Percentiles rank a stretch among this genome's conserved stretches.
Evolutionary conservation across 2,329 filamentous ascomycete genomes (phyloP).

Genomic region (Camillea tinctor): DNA sequence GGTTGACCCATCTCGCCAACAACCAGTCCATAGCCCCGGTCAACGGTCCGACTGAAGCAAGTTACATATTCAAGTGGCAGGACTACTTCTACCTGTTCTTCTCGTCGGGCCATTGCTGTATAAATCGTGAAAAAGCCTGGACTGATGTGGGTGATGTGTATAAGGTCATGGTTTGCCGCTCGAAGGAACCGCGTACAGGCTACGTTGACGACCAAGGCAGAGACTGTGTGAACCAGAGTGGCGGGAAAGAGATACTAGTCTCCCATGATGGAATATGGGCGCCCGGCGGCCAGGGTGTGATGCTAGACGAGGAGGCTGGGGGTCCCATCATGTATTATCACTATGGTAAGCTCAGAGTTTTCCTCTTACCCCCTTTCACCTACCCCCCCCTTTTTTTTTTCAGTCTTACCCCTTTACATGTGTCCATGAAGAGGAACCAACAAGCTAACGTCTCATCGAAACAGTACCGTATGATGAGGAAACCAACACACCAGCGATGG

Average conservation of each 20-base stretch:
- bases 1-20: slow-evolving; percentile 18
- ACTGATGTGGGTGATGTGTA: slow-evolving; percentile 19
- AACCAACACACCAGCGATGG: slow-evolving; percentile 12
- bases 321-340: slow-evolving; percentile 24
- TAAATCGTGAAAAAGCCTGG: slow-evolving; percentile 14
- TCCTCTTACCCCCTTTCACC: neutral
- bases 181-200: slow-evolving; percentile 11
- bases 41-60: slow-evolving; percentile 18
- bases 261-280: slow-evolving; percentile 21
- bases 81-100: slow-evolving; percentile 24
- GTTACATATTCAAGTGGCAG: slow-evolving; percentile 15
- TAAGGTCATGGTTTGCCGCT: slow-evolving; percentile 25
- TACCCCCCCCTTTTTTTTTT: neutral
- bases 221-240: slow-evolving; percentile 17
- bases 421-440: neutral
- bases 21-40: slow-evolving; percentile 18
- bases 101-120: slow-evolving; percentile 22
- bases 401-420: neutral
- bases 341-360: slow-evolving; percentile 18
- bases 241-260: slow-evolving; percentile 18
- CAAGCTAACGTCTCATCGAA: neutral
- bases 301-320: slow-evolving; percentile 19
- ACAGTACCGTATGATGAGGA: slow-evolving; percentile 17
- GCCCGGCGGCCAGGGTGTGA: slow-evolving; percentile 21
- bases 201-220: slow-evolving; percentile 19